Conservation (phyloP, 768 basidiomycete species). For the Phaffia tasmanica region DNA sequence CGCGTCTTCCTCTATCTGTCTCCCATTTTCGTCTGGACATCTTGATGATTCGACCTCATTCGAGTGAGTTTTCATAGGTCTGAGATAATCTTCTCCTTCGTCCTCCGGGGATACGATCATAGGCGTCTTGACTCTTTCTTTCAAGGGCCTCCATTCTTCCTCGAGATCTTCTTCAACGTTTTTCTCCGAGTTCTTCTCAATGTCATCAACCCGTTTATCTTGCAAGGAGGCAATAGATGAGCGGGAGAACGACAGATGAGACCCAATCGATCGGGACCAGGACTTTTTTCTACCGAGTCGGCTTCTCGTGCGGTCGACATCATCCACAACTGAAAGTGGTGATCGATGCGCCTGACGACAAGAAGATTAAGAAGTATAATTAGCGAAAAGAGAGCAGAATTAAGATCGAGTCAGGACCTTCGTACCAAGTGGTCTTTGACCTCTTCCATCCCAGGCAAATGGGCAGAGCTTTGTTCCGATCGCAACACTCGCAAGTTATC, state of each 20-base stretch:
- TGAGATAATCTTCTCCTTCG: conserved; percentile 33
- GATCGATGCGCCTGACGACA: conserved; percentile 54
- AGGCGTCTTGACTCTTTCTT: conserved; percentile 49
- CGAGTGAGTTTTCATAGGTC: conserved; percentile 8
- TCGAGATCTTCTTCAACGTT: conserved; percentile 47
- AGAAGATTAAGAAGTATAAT: background rate
- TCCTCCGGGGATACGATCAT: conserved; percentile 39
- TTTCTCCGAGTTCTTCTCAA: conserved; percentile 47
- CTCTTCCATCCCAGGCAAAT: conserved; percentile 60
- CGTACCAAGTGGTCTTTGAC: conserved; percentile 65
- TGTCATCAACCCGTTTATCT: conserved; percentile 38
- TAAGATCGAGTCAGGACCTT: background rate
- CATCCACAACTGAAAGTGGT: conserved; percentile 82
- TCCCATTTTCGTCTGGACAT: background rate
- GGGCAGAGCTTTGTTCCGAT: conserved; percentile 73
- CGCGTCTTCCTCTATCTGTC: too few species aligned
- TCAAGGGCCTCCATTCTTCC: conserved; percentile 65
- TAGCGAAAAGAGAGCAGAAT: background rate
- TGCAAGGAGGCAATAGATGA: background rate
- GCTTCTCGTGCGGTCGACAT: conserved; percentile 38
- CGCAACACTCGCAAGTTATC: conserved; percentile 70
- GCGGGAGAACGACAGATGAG: conserved; percentile 10
- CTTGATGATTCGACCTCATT: too few species aligned
- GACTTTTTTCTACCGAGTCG: conserved; percentile 15
- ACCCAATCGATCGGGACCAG: conserved; percentile 11